Percentiles rank a stretch among this genome's conserved stretches.
Evolutionary conservation across 2,329 filamentous ascomycete species (phyloP).

Genomic region (Trichoderma arundinaceum): DNA sequence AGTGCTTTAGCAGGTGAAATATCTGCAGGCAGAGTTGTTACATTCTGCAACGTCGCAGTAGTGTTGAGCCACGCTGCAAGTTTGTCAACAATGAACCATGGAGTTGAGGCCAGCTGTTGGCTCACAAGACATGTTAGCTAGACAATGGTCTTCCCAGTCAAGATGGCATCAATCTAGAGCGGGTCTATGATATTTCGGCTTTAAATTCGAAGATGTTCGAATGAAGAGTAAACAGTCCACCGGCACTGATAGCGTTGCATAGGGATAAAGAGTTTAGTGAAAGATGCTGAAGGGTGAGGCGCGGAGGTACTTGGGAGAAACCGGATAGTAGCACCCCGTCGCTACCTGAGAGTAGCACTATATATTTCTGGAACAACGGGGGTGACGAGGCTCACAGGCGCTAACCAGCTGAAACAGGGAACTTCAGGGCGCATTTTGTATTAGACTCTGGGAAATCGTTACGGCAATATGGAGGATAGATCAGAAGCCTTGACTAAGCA

Average conservation of each 20-base stretch:
- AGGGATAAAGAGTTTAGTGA: not conserved
- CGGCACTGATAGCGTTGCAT: not conserved
- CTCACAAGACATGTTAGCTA: conserved; percentile 36
- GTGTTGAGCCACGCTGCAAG: conserved; percentile 50
- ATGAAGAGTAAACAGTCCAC: not conserved
- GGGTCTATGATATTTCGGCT: too few species aligned
- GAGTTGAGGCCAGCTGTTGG: not conserved
- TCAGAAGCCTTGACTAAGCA: not conserved
- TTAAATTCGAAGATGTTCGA: too few species aligned
- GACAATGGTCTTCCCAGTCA: not conserved
- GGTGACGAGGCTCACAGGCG: conserved; percentile 5
- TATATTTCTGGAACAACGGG: not conserved
- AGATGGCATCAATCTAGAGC: not conserved
- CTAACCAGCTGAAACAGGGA: conserved; percentile 23
- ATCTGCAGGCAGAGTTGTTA: conserved; percentile 50
- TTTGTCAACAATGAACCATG: conserved; percentile 8
- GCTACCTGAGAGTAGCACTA: not conserved
- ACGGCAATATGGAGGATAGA: not conserved
- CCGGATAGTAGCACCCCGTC: not conserved
- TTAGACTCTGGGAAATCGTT: not conserved
- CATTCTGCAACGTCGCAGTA: conserved; percentile 51
- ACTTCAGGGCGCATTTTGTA: not conserved
- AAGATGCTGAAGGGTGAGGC: not conserved
- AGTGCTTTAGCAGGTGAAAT: conserved; percentile 47
- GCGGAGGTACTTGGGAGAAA: conserved; percentile 11